Evolutionary conservation across 805 yeast species (phyloP).

Genomic region (Saturnispora halmiae): DNA sequence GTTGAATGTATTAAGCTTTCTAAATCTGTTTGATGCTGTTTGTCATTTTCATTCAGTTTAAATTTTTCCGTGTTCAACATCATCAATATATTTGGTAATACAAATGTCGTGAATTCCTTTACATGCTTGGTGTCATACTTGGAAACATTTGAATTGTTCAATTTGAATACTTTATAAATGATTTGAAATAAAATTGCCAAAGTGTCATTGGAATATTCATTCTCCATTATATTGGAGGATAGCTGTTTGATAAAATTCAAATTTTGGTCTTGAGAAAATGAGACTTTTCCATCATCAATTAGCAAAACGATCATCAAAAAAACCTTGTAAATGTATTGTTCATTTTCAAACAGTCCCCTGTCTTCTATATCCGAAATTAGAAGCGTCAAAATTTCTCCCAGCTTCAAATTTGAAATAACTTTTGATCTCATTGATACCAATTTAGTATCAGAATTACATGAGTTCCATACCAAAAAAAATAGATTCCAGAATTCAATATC

Average conservation of each 20-base stretch:
- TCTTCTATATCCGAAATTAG: constrained; percentile 19
- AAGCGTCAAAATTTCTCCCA: constrained; percentile 30
- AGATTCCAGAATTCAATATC: constrained; percentile 41
- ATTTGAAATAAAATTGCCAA: constrained; percentile 7
- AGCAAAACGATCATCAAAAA: constrained; percentile 14
- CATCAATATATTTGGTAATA: constrained; percentile 19
- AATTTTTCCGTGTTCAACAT: constrained; percentile 9
- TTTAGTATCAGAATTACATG: constrained; percentile 12
- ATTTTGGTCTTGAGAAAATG: constrained; percentile 24
- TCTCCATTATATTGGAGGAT: constrained; percentile 5
- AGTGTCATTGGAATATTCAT: constrained; percentile 4
- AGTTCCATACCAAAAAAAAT: constrained; percentile 29
- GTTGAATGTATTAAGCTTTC: constrained; percentile 21
- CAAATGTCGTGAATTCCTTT: constrained; percentile 20
- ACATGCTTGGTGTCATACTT: constrained; percentile 23
- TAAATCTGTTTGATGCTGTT: not conserved
- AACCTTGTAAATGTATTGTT: constrained; percentile 18
- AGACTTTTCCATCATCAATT: constrained; percentile 13
- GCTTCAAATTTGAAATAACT: constrained; percentile 34
- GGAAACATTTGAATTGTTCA: constrained; percentile 19
- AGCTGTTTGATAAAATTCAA: constrained; percentile 16
- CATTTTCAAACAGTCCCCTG: constrained; percentile 18
- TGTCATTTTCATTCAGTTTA: not conserved
- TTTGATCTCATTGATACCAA: constrained; percentile 32
- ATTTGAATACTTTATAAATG: constrained; percentile 15